phyloP scores from a whole-genome alignment of 164 flowering plant genomes.

The Pachysandra terminalis region DNA sequence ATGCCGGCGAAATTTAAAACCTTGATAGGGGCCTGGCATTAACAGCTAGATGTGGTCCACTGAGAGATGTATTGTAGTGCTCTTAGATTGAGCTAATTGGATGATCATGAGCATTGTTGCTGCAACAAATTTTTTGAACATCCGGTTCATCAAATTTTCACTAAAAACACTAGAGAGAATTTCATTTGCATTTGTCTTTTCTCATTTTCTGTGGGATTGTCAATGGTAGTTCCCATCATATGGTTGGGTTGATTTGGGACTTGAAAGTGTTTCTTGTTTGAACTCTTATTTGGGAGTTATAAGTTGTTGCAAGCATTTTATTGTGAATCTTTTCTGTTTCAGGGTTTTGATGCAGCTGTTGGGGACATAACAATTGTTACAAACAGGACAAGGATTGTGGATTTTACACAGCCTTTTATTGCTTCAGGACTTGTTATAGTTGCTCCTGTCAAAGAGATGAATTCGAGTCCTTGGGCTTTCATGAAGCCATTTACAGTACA shows the following conservation, averaged over 20 bases:
- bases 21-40: too few relatives aligned
- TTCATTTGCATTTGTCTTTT: neutral
- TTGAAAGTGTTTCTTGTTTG: neutral
- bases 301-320: neutral
- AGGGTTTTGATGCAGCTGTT: constrained; percentile 87
- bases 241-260: neutral
- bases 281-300: neutral
- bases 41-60: too few relatives aligned
- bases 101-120: too few relatives aligned
- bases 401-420: constrained; percentile 88
- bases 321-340: constrained; percentile 18
- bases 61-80: too few relatives aligned
- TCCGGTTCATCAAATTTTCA: too few relatives aligned
- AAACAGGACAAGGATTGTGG: constrained; percentile 78
- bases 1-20: too few relatives aligned
- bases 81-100: too few relatives aligned
- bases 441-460: constrained; percentile 52
- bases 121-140: too few relatives aligned
- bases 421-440: constrained; percentile 89
- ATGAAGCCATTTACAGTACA: constrained; percentile 66
- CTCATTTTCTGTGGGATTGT: neutral
- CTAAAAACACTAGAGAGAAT: too few relatives aligned
- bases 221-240: neutral
- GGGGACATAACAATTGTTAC: constrained; percentile 85
- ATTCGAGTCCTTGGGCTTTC: constrained; percentile 83